Base-by-base conservation (phyloP, 306 rosid genomes). In the Betula pendula region DNA sequence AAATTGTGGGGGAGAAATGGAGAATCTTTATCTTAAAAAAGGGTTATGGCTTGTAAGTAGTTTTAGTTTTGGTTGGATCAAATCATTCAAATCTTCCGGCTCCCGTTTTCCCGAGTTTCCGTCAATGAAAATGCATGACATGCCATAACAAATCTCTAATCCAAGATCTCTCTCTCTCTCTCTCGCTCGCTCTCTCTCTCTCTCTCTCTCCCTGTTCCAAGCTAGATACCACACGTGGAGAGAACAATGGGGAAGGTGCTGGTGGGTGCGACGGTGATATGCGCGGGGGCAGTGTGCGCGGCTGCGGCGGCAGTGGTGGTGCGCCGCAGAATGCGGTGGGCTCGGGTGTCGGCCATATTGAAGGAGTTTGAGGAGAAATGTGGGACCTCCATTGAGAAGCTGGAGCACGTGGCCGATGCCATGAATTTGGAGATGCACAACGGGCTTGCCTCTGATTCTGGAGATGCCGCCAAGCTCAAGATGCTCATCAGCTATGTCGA, bases 361-460 rank as follows among this genome's bases (percentile, higher is more conserved):
- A 89, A 67, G 76, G 94, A 88, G 82, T 82, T 96, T 22, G 93
- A 85, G 71, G 91, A 91, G 53, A 82, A 85, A 84, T 83, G 96
- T 75, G 82, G 67, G 55, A 88, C 96, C 63, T 91, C 97, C 60
- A 84, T 82, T 71, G 88, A 71, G 71, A 96, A 90, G 85, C 89
- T 96, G 19, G 82, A 70, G 38, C 92, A 88, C 51, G 88, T 93
- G 50, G 93, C 94, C 10, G 98, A 93, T 38, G 99, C 96, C 69
- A 89, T 96, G 97, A 79, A 87, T 14, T 97, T 86, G 33, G 99
- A 96, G 90, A 96, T 96, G 99, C 91, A 89, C 79, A 96, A 92
- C 0, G 99, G 99, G 29, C 98, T 96, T 40, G 99, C 94, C 19
- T 89, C 96, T 31, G 98, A 96, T 38, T 38, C 42, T 38, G 53